Evolutionary conservation across 2,329 filamentous ascomycete species (phyloP).

Genomic region (Penicillium brevicompactum): DNA sequence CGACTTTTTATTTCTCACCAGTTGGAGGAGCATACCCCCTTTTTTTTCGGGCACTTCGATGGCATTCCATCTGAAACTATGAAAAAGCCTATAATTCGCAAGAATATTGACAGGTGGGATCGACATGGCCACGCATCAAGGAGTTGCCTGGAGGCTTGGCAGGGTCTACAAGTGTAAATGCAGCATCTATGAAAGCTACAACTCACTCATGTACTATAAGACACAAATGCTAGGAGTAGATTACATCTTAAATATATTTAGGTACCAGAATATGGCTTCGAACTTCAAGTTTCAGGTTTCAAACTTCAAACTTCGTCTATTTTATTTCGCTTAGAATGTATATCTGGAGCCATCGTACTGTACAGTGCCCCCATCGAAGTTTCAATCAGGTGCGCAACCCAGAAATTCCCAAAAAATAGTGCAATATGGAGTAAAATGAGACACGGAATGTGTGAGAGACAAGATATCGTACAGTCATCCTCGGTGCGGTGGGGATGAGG

Average conservation of each 20-base stretch:
- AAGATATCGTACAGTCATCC: conserved; percentile 28
- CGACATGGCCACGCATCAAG: conserved; percentile 19
- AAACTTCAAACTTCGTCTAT: conserved; percentile 6
- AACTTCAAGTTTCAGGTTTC: neutral
- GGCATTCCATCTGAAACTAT: conserved; percentile 11
- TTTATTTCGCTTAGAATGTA: conserved; percentile 18
- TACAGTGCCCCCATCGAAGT: conserved; percentile 19
- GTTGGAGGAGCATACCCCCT: neutral
- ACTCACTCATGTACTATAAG: no score
- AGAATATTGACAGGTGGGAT: conserved; percentile 12
- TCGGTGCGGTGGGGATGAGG: conserved; percentile 15
- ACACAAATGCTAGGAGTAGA: no score
- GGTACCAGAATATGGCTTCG: neutral
- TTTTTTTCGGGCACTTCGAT: conserved; percentile 7
- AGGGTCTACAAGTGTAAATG: neutral
- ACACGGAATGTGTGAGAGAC: conserved; percentile 10
- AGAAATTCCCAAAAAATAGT: conserved; percentile 9
- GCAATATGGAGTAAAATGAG: conserved; percentile 12
- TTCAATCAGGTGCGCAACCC: conserved; percentile 16
- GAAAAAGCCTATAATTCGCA: neutral
- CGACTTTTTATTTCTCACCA: neutral
- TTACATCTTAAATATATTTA: no score
- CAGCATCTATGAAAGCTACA: neutral
- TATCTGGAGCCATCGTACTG: conserved; percentile 22
- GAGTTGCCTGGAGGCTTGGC: conserved; percentile 27